Percentiles rank a stretch among this genome's conserved stretches.
These are phyloP conservation scores for Pichia sp. DNA, from an alignment of 1,139 yeast genomes.

Conservation along the genomic window DNA sequence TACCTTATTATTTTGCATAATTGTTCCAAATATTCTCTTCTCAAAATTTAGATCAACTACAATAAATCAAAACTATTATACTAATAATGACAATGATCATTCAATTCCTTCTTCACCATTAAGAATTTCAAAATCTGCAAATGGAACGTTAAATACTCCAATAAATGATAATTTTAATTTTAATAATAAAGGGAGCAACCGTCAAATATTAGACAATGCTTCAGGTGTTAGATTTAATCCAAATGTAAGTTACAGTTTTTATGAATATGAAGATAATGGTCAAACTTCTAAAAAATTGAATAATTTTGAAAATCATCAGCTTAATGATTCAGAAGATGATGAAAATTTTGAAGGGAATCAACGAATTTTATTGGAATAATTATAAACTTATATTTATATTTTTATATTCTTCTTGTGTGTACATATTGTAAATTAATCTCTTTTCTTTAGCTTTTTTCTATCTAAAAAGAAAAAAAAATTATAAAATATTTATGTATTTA, in stretches of 20 bases:
- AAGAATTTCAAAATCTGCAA: not conserved
- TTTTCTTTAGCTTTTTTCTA: not conserved
- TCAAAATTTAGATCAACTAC: slow-evolving; percentile 21
- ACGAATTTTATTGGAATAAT: slow-evolving; percentile 6
- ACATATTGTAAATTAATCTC: no score
- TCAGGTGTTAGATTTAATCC: slow-evolving; percentile 26
- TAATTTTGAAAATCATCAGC: no score
- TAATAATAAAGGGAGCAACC: no score
- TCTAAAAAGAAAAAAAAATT: no score
- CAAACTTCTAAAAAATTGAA: no score
- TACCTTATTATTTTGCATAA: slow-evolving; percentile 18
- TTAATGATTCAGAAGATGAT: not conserved
- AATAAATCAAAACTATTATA: slow-evolving; percentile 18
- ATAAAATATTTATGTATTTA: no score
- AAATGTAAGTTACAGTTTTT: slow-evolving; percentile 25
- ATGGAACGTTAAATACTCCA: not conserved
- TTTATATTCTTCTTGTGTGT: no score
- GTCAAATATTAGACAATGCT: no score
- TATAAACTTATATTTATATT: no score
- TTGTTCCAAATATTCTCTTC: slow-evolving; percentile 26
- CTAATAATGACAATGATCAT: not conserved
- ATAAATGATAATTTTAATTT: no score
- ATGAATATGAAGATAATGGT: slow-evolving; percentile 16
- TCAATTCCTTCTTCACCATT: not conserved
- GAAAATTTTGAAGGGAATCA: slow-evolving; percentile 7